Evolutionary conservation across 2,329 filamentous ascomycete species (phyloP).

Genomic region (Penicillium rolfsii): DNA sequence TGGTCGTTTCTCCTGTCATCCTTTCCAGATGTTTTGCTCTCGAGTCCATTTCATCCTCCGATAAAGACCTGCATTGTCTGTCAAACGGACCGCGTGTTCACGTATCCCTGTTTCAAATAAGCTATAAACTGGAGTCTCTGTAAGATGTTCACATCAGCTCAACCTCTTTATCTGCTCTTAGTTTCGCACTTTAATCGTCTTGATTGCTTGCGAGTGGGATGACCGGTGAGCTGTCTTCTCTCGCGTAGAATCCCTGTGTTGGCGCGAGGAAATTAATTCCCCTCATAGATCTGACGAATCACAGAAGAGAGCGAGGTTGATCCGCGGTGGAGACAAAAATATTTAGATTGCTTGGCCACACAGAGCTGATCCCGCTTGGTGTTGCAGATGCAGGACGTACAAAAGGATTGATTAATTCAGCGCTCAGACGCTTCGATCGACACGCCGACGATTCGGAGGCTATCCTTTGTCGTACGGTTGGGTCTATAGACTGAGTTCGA

Average conservation of each 20-base stretch:
- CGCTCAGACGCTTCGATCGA: neutral
- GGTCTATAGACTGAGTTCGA: neutral
- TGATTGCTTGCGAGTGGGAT: neutral
- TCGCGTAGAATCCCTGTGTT: neutral
- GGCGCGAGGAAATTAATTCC: neutral
- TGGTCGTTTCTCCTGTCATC: neutral
- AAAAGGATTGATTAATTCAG: neutral
- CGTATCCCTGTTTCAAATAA: neutral
- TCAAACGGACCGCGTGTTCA: neutral
- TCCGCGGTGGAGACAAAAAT: neutral
- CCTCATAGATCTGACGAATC: neutral
- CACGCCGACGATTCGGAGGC: neutral
- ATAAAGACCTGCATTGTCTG: neutral
- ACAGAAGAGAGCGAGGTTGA: neutral
- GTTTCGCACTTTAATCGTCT: neutral
- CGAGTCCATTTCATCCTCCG: neutral
- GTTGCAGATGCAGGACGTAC: neutral
- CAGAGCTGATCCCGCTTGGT: neutral
- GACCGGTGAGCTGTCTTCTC: neutral
- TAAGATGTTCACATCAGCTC: too few relatives aligned
- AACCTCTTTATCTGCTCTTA: neutral
- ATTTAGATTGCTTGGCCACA: conserved; percentile 1
- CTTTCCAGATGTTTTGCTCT: neutral
- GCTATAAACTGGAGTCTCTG: neutral
- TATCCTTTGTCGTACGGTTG: neutral